Conservation (phyloP, 2,329 filamentous ascomycete genomes). For the Curvularia spicifera region DNA sequence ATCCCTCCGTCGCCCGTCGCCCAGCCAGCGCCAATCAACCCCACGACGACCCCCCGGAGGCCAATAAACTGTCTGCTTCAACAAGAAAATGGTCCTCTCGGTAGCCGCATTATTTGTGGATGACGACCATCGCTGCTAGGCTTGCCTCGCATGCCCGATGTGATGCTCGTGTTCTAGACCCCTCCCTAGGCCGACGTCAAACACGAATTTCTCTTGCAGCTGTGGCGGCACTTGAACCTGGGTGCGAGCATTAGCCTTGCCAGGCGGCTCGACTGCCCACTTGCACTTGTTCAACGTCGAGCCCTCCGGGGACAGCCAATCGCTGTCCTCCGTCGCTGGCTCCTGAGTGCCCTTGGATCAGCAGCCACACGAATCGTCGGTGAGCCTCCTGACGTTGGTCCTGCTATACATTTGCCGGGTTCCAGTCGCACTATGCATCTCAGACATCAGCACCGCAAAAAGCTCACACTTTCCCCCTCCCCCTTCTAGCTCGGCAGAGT, state of each 20-base stretch:
- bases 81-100: conserved; percentile 17
- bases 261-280: conserved; percentile 23
- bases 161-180: conserved; percentile 45
- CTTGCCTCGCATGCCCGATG: conserved; percentile 14
- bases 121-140: conserved; percentile 34
- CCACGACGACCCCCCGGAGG: conserved; percentile 7
- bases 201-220: conserved; percentile 37
- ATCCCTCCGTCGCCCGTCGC: conserved; percentile 1
- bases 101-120: conserved; percentile 28
- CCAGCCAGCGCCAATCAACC: conserved; percentile 19
- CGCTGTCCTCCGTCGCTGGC: conserved; percentile 14
- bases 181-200: conserved; percentile 29
- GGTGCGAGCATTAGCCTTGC: conserved; percentile 29
- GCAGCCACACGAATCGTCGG: conserved; percentile 23
- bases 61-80: conserved; percentile 18
- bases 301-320: conserved; percentile 22
- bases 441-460: conserved; percentile 8
- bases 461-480: neutral
- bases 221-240: conserved; percentile 34
- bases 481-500: conserved; percentile 3
- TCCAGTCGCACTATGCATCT: conserved; percentile 13
- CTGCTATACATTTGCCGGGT: conserved; percentile 14
- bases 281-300: conserved; percentile 27
- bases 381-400: conserved; percentile 18
- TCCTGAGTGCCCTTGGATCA: conserved; percentile 20